Percentiles rank a stretch among this genome's conserved stretches.
Conservation (phyloP, 2,329 filamentous ascomycete genomes). For the Ploettnerulaceae sp. region DNA sequence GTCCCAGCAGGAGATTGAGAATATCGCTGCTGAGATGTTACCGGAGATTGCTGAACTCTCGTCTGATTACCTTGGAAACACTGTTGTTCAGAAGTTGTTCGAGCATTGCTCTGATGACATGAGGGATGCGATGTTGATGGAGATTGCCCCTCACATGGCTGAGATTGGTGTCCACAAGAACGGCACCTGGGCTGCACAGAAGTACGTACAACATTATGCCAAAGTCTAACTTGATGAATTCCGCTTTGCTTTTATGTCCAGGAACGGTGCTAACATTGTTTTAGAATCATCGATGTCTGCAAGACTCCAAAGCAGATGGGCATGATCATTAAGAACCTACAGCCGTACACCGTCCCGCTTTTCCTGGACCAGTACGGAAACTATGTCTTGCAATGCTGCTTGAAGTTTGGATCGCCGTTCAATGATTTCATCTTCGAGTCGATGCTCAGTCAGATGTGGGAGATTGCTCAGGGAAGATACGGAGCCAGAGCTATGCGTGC, state of each 20-base stretch:
- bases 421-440: slow-evolving; percentile 98
- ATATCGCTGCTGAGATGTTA: slow-evolving; percentile 88
- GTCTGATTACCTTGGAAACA: slow-evolving; percentile 96
- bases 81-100: slow-evolving; percentile 98
- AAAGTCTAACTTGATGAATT: slow-evolving; percentile 46
- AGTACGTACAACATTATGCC: slow-evolving; percentile 99
- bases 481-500: slow-evolving; percentile 94
- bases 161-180: slow-evolving; percentile 99
- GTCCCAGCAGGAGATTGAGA: slow-evolving; percentile 82
- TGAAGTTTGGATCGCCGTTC: slow-evolving; percentile 83
- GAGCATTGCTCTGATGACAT: slow-evolving; percentile 89
- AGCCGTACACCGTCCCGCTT: slow-evolving; percentile 80
- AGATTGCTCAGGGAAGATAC: slow-evolving; percentile 86
- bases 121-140: slow-evolving; percentile 83
- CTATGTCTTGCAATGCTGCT: slow-evolving; percentile 93
- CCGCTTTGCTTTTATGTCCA: not conserved
- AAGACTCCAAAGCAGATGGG: slow-evolving; percentile 59
- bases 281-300: not conserved
- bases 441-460: slow-evolving; percentile 92
- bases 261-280: not conserved
- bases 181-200: slow-evolving; percentile 97
- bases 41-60: slow-evolving; percentile 92
- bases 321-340: slow-evolving; percentile 77
- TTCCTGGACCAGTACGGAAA: slow-evolving; percentile 99
- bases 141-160: slow-evolving; percentile 86